Percentiles rank a stretch among this genome's conserved stretches.
Evolutionary conservation across 306 rosid genomes (phyloP).

Genomic region (Corylus heterophylla): DNA sequence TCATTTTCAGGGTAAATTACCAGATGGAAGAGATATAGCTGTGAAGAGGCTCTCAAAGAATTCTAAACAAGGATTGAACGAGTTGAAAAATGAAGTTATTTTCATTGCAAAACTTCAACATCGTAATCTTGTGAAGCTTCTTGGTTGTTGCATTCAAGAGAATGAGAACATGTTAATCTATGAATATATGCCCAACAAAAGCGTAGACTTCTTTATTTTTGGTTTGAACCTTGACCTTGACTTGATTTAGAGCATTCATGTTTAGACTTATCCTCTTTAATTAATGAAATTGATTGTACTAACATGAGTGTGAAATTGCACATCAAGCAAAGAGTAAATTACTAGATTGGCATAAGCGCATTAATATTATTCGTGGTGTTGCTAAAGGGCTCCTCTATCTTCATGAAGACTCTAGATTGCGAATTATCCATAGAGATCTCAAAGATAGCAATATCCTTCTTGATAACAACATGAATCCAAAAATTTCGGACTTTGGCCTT

Average conservation of each 20-base stretch:
- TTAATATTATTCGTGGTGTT: conserved; percentile 26
- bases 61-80: conserved; percentile 57
- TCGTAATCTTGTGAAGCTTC: conserved; percentile 46
- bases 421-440: conserved; percentile 47
- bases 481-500: conserved; percentile 64
- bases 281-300: background rate
- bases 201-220: conserved; percentile 45
- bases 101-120: conserved; percentile 46
- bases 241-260: background rate
- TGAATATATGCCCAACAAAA: conserved; percentile 44
- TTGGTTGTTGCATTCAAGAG: conserved; percentile 43
- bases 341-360: conserved; percentile 26
- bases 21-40: conserved; percentile 49
- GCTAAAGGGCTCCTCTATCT: conserved; percentile 32
- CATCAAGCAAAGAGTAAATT: background rate
- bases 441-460: conserved; percentile 55
- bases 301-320: background rate
- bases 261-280: background rate
- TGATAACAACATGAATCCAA: conserved; percentile 52
- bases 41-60: conserved; percentile 58
- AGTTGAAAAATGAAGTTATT: conserved; percentile 18
- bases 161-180: conserved; percentile 39
- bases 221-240: conserved; percentile 24
- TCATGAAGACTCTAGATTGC: conserved; percentile 35
- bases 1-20: conserved; percentile 52